Percentiles rank a stretch among this genome's conserved stretches.
These are phyloP conservation scores for Arthrobotrys pseudoclavata DNA, from an alignment of 2,329 filamentous ascomycete species.

Conservation along the genomic window DNA sequence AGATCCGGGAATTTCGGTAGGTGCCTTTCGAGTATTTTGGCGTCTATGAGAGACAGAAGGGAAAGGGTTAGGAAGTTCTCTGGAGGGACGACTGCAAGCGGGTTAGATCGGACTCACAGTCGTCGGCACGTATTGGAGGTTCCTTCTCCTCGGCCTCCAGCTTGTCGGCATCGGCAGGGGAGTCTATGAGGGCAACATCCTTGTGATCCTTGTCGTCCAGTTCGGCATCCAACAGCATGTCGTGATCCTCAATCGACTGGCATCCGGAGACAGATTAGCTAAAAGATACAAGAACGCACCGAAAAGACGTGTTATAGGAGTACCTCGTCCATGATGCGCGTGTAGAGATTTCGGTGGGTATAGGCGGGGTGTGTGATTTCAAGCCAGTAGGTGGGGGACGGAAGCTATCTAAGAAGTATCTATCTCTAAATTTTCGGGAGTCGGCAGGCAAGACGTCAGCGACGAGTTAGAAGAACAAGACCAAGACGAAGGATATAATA, in stretches of 20 bases:
- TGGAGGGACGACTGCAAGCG: neutral
- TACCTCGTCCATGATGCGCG: conserved; percentile 57
- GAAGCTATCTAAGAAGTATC: neutral
- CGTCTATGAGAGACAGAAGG: conserved; percentile 69
- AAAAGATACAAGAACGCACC: neutral
- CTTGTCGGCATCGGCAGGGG: conserved; percentile 71
- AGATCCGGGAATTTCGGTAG: conserved; percentile 81
- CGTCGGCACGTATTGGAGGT: conserved; percentile 71
- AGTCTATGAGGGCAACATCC: conserved; percentile 73
- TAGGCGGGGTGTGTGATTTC: neutral
- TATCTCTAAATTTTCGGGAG: conserved; percentile 23
- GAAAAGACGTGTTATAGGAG: neutral
- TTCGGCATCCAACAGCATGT: conserved; percentile 72
- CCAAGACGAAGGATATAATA: conserved; percentile 3
- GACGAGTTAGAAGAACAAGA: neutral
- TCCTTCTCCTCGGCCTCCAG: conserved; percentile 72
- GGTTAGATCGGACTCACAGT: conserved; percentile 67
- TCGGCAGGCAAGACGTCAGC: neutral
- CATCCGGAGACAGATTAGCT: neutral
- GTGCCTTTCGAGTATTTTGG: conserved; percentile 81
- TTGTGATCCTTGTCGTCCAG: conserved; percentile 75
- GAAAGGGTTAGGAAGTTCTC: neutral
- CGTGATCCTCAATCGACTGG: conserved; percentile 51
- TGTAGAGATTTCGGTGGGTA: conserved; percentile 7
- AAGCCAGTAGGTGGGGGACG: conserved; percentile 32